Evolutionary conservation across 768 basidiomycete genomes (phyloP).

Genomic region (Lentinus brumalis): DNA sequence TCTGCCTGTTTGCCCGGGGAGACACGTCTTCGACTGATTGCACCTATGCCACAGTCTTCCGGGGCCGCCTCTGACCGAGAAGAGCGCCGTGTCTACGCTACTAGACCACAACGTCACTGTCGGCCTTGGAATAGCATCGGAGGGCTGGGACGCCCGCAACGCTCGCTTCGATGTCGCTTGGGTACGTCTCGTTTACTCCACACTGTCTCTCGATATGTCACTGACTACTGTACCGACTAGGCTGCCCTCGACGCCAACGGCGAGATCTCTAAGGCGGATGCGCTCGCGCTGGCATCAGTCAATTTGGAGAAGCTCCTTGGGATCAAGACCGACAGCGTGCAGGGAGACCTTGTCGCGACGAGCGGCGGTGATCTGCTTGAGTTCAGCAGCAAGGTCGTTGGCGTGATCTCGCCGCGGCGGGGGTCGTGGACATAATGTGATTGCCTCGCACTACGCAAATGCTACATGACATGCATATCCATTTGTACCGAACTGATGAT

Average conservation of each 20-base stretch:
- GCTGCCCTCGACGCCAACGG: conserved; percentile 30
- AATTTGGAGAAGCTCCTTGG: conserved; percentile 49
- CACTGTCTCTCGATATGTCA: neutral
- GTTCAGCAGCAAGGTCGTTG: conserved; percentile 43
- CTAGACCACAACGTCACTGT: conserved; percentile 71
- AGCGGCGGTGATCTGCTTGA: conserved; percentile 38
- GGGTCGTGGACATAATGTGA: conserved; percentile 28
- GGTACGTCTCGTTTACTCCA: conserved; percentile 42
- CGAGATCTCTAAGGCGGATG: conserved; percentile 28
- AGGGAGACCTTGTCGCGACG: conserved; percentile 33
- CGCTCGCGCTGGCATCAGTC: conserved; percentile 42
- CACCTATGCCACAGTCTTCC: conserved; percentile 48
- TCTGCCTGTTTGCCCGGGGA: neutral
- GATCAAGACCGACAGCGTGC: conserved; percentile 9
- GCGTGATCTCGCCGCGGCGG: conserved; percentile 35
- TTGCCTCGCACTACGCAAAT: too few species aligned
- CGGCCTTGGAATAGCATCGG: conserved; percentile 58
- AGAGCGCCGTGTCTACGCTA: conserved; percentile 62
- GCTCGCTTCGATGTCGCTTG: conserved; percentile 81
- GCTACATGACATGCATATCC: too few species aligned
- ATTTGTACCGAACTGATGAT: too few species aligned
- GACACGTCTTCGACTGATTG: neutral
- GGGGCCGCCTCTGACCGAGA: conserved; percentile 70
- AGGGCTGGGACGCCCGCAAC: conserved; percentile 74
- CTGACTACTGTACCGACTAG: conserved; percentile 5